Conservation (phyloP, 2,329 filamentous ascomycete genomes). For the Fusarium sulawesiense region DNA sequence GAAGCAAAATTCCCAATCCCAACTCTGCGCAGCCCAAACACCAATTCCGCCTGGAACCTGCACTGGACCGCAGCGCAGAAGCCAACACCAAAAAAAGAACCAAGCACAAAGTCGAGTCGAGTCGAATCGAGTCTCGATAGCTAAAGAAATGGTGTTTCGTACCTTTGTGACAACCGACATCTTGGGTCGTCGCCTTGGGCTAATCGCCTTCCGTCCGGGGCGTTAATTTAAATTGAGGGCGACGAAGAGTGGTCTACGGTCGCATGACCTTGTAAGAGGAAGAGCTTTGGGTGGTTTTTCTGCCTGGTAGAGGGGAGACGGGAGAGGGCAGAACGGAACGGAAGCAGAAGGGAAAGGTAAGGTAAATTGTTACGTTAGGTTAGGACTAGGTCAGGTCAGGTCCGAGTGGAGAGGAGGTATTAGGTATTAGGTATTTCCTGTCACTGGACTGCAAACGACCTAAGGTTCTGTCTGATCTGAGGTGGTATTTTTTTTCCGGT, state of each 20-base stretch:
- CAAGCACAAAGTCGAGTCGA: background rate
- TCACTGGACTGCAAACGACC: background rate
- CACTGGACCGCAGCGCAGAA: background rate
- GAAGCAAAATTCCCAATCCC: slow-evolving; percentile 18
- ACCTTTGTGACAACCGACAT: slow-evolving; percentile 74
- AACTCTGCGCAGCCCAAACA: background rate
- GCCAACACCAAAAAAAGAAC: background rate
- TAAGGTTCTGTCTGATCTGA: background rate
- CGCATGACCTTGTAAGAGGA: slow-evolving; percentile 53
- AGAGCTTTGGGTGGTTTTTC: slow-evolving; percentile 34
- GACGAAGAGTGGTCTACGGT: slow-evolving; percentile 53
- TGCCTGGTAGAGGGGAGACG: slow-evolving; percentile 4
- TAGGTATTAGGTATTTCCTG: background rate
- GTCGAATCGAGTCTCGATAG: background rate
- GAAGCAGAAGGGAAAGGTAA: slow-evolving; percentile 12
- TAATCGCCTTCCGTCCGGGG: slow-evolving; percentile 61
- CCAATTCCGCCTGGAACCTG: slow-evolving; percentile 11
- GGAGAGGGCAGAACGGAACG: slow-evolving; percentile 6
- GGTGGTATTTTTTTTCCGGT: slow-evolving; percentile 30
- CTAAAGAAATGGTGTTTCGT: slow-evolving; percentile 42
- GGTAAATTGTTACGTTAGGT: slow-evolving; percentile 13
- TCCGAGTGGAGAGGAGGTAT: background rate
- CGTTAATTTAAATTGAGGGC: slow-evolving; percentile 50
- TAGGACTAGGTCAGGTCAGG: slow-evolving; percentile 23
- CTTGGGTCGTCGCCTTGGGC: slow-evolving; percentile 59